Base-by-base conservation (phyloP, 2,329 filamentous ascomycete genomes). In the Alternaria panax region DNA sequence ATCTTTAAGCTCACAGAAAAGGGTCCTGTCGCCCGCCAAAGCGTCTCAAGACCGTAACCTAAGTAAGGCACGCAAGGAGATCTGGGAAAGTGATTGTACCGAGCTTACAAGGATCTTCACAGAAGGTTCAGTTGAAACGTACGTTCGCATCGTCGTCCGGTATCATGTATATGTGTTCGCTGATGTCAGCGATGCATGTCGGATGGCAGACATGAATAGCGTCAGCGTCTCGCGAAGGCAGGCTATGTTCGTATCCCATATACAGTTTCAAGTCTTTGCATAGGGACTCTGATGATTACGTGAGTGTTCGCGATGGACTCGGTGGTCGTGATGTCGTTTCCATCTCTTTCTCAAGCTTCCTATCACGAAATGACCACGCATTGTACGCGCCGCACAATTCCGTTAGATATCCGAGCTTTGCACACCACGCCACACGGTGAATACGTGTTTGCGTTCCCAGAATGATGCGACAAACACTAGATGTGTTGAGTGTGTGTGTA, bases 91-190 rank as follows among this genome's bases (percentile, higher is more conserved):
- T 18, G 2, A 18, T 18, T 14, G n/a, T 5, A 1, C 42, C 7
- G n/a, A 28, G 25, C 16, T 20, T 30, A 28, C 9, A 46, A 9
- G 12, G 27, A 6, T 34, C 45, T 48, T 28, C 14, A 5, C 16
- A n/a, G 20, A 20, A 3, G 20, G 2, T 2, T 48, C 5, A 11
- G 11, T 4, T 34, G 7, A 34, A 12, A 8, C 45, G 30, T 25
- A 34, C 1, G 20, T 34, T 34, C 45, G 45, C 20, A 18, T 48
- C 3, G 28, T 30, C 20, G 20, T 48, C 28, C 4, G 8, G 45
- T 48, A 34, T 48, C 30, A 34, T 20, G 45, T 48, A 34, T 24
- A 34, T 34, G 45, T 32, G 30, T 48, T 48, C 28, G 45, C 45
- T 32, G 45, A 47, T 47, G 28, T 47, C 28, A 47, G 45, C 28